These are phyloP conservation scores for Cunninghamia lanceolata DNA, from an alignment of 75 land plant genomes.

Conservation along the genomic window DNA sequence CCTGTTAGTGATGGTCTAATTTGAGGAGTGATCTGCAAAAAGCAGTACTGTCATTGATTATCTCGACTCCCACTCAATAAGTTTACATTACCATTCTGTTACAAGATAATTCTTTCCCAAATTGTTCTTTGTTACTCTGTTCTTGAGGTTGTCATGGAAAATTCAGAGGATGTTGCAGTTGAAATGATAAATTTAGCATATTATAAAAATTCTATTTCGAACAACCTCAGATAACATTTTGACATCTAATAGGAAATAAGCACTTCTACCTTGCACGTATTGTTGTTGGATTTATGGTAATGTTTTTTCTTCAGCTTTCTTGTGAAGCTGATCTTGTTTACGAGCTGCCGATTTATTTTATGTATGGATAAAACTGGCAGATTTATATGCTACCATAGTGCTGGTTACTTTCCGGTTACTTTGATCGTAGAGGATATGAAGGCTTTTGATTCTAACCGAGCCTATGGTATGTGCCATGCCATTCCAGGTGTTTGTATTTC, in stretches of 20 bases:
- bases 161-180: neutral
- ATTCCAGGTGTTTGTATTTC: neutral
- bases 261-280: slow-evolving; percentile 2
- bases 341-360: neutral
- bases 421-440: slow-evolving; percentile 57
- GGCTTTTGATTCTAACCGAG: slow-evolving; percentile 55
- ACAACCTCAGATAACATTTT: neutral
- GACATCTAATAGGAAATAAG: neutral
- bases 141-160: neutral
- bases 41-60: neutral
- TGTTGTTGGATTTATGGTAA: neutral
- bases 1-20: neutral
- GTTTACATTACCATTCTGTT: neutral
- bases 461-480: slow-evolving; percentile 58
- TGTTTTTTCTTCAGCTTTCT: neutral
- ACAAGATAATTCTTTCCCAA: neutral
- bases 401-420: slow-evolving; percentile 58
- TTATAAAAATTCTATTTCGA: neutral
- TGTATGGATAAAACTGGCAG: slow-evolving; percentile 20
- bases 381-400: slow-evolving; percentile 56
- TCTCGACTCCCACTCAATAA: neutral
- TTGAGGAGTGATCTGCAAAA: neutral
- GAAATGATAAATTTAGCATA: neutral
- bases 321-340: neutral
- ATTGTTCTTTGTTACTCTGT: neutral